Conservation (phyloP, 2,329 filamentous ascomycete species). For the Rhexocercosporidium sp. region DNA sequence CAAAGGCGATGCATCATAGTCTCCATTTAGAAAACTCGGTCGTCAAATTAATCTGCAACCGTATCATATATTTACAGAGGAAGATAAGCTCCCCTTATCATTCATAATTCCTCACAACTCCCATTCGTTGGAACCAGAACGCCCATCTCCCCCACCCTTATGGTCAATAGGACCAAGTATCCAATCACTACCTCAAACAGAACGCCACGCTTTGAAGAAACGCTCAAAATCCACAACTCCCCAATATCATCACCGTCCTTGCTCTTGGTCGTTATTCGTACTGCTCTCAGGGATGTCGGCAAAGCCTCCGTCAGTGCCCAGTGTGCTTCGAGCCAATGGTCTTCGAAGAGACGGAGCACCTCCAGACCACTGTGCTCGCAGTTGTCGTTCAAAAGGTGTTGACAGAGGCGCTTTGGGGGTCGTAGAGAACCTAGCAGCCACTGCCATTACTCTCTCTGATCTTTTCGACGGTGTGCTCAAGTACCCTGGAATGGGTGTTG, state of each 20-base stretch:
- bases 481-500: slow-evolving; percentile 37
- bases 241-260: slow-evolving; percentile 18
- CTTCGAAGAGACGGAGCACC: slow-evolving; percentile 28
- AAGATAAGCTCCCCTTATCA: slow-evolving; percentile 20
- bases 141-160: slow-evolving; percentile 21
- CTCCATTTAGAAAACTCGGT: neutral
- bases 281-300: slow-evolving; percentile 35
- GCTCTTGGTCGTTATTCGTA: slow-evolving; percentile 32
- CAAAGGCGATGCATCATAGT: neutral
- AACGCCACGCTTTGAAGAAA: slow-evolving; percentile 27
- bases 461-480: slow-evolving; percentile 53
- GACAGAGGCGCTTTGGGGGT: slow-evolving; percentile 51
- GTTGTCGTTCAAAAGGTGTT: slow-evolving; percentile 48
- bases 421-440: slow-evolving; percentile 48
- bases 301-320: slow-evolving; percentile 35
- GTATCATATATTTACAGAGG: neutral
- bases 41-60: neutral
- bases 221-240: slow-evolving; percentile 7
- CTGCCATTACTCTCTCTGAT: slow-evolving; percentile 47
- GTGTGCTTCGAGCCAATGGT: slow-evolving; percentile 28
- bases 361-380: slow-evolving; percentile 41
- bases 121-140: slow-evolving; percentile 30
- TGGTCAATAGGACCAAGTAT: slow-evolving; percentile 23
- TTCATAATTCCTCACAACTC: slow-evolving; percentile 14
- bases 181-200: slow-evolving; percentile 29